These are phyloP conservation scores for Fraxinus cuspidata DNA, from an alignment of 257 asterid genomes.

Conservation along the genomic window DNA sequence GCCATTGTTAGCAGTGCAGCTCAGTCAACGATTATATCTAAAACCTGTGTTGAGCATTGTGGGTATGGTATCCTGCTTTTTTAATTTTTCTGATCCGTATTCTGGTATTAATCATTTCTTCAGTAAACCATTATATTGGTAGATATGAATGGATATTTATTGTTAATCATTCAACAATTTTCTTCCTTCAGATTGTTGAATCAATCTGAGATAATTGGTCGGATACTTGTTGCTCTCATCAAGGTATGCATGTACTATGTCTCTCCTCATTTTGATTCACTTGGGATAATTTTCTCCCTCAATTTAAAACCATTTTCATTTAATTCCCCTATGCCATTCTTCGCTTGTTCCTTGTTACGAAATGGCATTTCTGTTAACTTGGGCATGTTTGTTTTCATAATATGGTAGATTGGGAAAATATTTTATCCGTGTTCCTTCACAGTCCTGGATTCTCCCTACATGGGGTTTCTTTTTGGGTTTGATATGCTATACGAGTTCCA, in stretches of 20 bases:
- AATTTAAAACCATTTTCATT: no score
- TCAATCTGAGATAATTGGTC: conserved; percentile 90
- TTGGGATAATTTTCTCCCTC: not conserved
- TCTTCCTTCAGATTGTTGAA: conserved; percentile 65
- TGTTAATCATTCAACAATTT: not conserved
- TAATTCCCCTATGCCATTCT: not conserved
- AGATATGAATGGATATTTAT: not conserved
- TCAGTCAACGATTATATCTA: conserved; percentile 93
- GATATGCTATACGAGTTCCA: conserved; percentile 99
- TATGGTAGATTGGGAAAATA: conserved; percentile 67
- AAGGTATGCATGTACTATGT: conserved; percentile 49
- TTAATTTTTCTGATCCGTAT: not conserved
- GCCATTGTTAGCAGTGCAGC: conserved; percentile 99
- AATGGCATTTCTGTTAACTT: not conserved
- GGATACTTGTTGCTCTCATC: conserved; percentile 95
- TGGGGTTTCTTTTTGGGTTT: conserved; percentile 97
- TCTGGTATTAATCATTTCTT: not conserved
- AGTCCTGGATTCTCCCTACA: conserved; percentile 91
- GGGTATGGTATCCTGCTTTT: conserved; percentile 54
- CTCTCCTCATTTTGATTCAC: not conserved
- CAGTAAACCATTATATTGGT: not conserved
- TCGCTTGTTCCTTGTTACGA: conserved; percentile 10
- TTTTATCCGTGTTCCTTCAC: conserved; percentile 93
- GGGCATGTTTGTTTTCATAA: conserved; percentile 23
- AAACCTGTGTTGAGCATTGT: conserved; percentile 86